Conservation (phyloP, 1,284 basidiomycete genomes). For the Xerocomus minutiporus region DNA sequence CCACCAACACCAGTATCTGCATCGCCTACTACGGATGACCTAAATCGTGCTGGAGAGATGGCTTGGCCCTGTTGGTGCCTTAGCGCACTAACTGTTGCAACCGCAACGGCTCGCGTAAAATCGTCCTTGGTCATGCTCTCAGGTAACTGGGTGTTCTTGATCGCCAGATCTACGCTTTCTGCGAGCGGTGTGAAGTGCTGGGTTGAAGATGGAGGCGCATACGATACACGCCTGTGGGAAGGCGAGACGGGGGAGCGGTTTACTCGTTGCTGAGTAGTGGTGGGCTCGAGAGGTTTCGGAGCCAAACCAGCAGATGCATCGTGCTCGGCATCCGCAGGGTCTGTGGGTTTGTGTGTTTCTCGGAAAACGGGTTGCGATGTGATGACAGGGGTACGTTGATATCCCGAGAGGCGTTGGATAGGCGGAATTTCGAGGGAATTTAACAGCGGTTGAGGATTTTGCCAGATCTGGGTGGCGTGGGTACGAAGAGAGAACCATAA, state of each 20-base stretch:
- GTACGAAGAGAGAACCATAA: constrained; percentile 99
- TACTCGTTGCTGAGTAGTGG: constrained; percentile 14
- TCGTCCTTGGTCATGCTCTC: constrained; percentile 77
- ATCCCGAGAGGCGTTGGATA: constrained; percentile 63
- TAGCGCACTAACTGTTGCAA: constrained; percentile 83
- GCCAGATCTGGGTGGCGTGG: constrained; percentile 99
- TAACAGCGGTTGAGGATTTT: constrained; percentile 87
- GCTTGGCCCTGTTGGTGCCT: constrained; percentile 65
- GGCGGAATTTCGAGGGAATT: constrained; percentile 60
- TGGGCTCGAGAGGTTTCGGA: constrained; percentile 19
- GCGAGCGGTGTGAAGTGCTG: constrained; percentile 62
- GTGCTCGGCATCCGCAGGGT: constrained; percentile 33
- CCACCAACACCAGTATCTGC: constrained; percentile 47
- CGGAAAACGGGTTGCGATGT: constrained; percentile 24
- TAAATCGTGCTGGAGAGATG: constrained; percentile 43
- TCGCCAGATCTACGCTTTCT: constrained; percentile 72
- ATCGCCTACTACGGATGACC: constrained; percentile 30
- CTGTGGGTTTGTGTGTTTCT: constrained; percentile 44
- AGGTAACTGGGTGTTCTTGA: constrained; percentile 62
- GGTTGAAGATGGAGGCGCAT: constrained; percentile 42
- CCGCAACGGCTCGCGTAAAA: constrained; percentile 85
- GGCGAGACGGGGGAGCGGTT: constrained; percentile 30
- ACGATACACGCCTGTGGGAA: constrained; percentile 50
- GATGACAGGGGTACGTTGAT: constrained; percentile 41
- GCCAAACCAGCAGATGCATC: constrained; percentile 37